phyloP scores from a whole-genome alignment of 2,329 filamentous ascomycete species.

The Penicillium sp. region DNA sequence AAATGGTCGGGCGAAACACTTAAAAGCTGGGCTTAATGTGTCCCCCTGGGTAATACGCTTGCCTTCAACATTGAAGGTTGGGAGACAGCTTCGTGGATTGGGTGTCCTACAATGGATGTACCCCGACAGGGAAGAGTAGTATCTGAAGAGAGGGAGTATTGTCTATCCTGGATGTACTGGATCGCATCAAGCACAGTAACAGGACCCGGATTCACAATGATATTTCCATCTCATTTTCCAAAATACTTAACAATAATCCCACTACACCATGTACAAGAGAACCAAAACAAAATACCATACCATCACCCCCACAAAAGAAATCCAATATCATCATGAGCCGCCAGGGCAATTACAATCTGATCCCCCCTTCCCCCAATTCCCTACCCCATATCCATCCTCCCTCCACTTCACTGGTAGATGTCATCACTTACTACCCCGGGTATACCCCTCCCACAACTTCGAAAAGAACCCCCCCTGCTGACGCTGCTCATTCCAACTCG shows the following conservation, averaged over 20 bases:
- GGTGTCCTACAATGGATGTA: too few species aligned
- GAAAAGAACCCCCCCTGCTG: conserved; percentile 41
- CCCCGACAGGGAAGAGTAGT: too few species aligned
- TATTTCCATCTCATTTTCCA: not conserved
- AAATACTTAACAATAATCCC: not conserved
- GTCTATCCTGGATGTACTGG: too few species aligned
- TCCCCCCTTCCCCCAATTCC: not conserved
- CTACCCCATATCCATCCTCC: too few species aligned
- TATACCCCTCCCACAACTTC: conserved; percentile 47
- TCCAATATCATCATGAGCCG: not conserved
- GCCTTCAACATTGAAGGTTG: too few species aligned
- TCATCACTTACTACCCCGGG: conserved; percentile 26
- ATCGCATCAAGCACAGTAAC: too few species aligned
- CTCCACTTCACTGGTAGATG: not conserved
- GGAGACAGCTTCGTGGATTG: too few species aligned
- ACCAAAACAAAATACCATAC: not conserved
- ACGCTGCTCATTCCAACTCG: conserved; percentile 50
- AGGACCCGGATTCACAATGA: not conserved
- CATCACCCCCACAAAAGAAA: not conserved
- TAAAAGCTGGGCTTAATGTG: too few species aligned
- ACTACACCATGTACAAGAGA: not conserved
- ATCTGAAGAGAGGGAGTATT: too few species aligned
- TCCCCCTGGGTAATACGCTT: too few species aligned
- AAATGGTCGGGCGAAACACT: too few species aligned
- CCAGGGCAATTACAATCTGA: not conserved